These are phyloP conservation scores for Albifimbria verrucaria DNA, from an alignment of 2,329 filamentous ascomycete species.

Conservation along the genomic window DNA sequence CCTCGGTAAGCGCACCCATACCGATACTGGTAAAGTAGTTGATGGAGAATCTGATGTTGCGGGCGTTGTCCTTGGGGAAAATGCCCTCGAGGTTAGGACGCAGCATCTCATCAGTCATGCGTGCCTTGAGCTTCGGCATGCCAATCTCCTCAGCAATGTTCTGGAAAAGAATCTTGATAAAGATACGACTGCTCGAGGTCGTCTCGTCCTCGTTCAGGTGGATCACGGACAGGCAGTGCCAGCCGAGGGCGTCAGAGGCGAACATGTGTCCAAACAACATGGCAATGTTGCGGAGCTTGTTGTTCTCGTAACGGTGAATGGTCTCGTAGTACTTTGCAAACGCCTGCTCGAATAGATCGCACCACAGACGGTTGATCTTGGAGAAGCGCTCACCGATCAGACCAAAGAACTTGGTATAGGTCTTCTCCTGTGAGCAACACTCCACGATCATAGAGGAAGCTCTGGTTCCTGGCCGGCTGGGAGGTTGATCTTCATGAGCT, in stretches of 20 bases:
- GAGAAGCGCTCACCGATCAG: constrained; percentile 92
- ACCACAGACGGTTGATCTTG: constrained; percentile 94
- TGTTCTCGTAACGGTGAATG: constrained; percentile 96
- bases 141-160: constrained; percentile 85
- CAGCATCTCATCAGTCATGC: constrained; percentile 75
- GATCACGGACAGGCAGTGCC: constrained; percentile 82
- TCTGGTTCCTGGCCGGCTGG: constrained; percentile 85
- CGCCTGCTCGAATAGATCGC: constrained; percentile 82
- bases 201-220: constrained; percentile 96
- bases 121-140: constrained; percentile 71
- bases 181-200: constrained; percentile 93
- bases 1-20: constrained; percentile 91
- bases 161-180: constrained; percentile 96
- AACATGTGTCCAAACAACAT: constrained; percentile 92
- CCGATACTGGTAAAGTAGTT: constrained; percentile 99
- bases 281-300: constrained; percentile 89
- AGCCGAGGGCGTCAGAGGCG: constrained; percentile 82
- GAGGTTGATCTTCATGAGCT: constrained; percentile 90
- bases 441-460: constrained; percentile 97
- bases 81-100: constrained; percentile 77
- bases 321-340: constrained; percentile 96
- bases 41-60: constrained; percentile 94
- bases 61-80: constrained; percentile 84
- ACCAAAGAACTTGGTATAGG: constrained; percentile 96
- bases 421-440: constrained; percentile 93